phyloP scores from a whole-genome alignment of 768 basidiomycete genomes.

The Lactarius deliciosus region DNA sequence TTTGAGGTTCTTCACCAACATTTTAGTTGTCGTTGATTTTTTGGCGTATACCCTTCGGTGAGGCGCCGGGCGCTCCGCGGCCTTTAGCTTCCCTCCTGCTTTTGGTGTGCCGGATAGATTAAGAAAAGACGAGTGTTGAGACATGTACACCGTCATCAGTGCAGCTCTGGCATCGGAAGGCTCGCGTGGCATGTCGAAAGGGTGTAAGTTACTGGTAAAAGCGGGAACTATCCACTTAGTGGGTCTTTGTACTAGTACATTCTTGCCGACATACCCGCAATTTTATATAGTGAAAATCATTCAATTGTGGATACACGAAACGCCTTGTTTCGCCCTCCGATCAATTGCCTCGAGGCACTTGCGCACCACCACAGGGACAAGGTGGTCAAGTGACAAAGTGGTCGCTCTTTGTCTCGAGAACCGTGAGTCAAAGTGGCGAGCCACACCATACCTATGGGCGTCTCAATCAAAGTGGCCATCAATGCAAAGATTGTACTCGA shows the following conservation, averaged over 20 bases:
- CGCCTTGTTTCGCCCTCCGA: slow-evolving; percentile 13
- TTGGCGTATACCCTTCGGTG: slow-evolving; percentile 13
- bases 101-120: slow-evolving; percentile 6
- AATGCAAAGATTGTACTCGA: background rate
- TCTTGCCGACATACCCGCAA: slow-evolving; percentile 3
- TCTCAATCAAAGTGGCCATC: background rate
- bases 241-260: slow-evolving; percentile 4
- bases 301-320: slow-evolving; percentile 21
- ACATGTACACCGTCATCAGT: slow-evolving; percentile 35
- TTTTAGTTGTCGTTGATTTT: slow-evolving; percentile 11
- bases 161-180: slow-evolving; percentile 40
- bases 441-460: background rate
- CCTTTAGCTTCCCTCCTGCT: slow-evolving; percentile 8
- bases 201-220: slow-evolving; percentile 4
- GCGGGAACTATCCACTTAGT: background rate
- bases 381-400: slow-evolving; percentile 17
- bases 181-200: slow-evolving; percentile 31
- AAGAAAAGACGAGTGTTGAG: slow-evolving; percentile 29
- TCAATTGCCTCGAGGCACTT: slow-evolving; percentile 26
- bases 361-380: slow-evolving; percentile 21
- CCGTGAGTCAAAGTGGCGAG: background rate
- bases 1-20: slow-evolving; percentile 18
- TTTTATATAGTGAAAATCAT: slow-evolving; percentile 18
- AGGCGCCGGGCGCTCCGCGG: slow-evolving; percentile 22
- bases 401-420: slow-evolving; percentile 17